Conservation (phyloP, 2,329 filamentous ascomycete genomes). For the Beauveria caledonica region DNA sequence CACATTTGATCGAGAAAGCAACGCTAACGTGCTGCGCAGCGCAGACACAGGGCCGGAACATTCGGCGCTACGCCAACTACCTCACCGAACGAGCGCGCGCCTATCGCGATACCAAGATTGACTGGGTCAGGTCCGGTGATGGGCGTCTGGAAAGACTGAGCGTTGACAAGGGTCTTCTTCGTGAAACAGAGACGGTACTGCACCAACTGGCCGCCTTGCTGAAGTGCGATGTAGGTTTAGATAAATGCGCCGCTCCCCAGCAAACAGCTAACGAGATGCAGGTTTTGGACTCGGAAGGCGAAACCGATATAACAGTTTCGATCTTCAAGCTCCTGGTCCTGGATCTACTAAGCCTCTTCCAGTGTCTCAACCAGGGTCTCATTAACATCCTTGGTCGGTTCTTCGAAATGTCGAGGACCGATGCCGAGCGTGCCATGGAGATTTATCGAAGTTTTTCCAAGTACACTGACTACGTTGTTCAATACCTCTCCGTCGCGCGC, state of each 20-base stretch:
- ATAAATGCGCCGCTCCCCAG: too few relatives aligned
- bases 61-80: slow-evolving; percentile 84
- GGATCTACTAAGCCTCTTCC: slow-evolving; percentile 83
- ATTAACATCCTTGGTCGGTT: slow-evolving; percentile 97
- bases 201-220: slow-evolving; percentile 77
- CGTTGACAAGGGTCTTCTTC: slow-evolving; percentile 83
- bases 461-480: slow-evolving; percentile 87
- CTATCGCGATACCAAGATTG: slow-evolving; percentile 75
- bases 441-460: slow-evolving; percentile 90
- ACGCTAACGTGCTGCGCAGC: slow-evolving; percentile 40
- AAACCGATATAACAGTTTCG: slow-evolving; percentile 94
- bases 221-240: slow-evolving; percentile 70
- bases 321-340: slow-evolving; percentile 87
- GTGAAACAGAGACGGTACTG: slow-evolving; percentile 88
- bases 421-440: slow-evolving; percentile 82
- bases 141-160: slow-evolving; percentile 75
- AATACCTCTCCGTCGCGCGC: slow-evolving; percentile 78
- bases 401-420: slow-evolving; percentile 93
- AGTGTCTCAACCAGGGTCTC: slow-evolving; percentile 91
- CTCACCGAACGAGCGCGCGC: slow-evolving; percentile 73
- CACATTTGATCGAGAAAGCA: background rate
- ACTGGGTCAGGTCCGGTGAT: slow-evolving; percentile 81
- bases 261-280: slow-evolving; percentile 26
- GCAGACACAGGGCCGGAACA: slow-evolving; percentile 91
- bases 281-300: slow-evolving; percentile 79